phyloP scores from a whole-genome alignment of 176 grass and related monocot species.

The Carex kokanica region DNA sequence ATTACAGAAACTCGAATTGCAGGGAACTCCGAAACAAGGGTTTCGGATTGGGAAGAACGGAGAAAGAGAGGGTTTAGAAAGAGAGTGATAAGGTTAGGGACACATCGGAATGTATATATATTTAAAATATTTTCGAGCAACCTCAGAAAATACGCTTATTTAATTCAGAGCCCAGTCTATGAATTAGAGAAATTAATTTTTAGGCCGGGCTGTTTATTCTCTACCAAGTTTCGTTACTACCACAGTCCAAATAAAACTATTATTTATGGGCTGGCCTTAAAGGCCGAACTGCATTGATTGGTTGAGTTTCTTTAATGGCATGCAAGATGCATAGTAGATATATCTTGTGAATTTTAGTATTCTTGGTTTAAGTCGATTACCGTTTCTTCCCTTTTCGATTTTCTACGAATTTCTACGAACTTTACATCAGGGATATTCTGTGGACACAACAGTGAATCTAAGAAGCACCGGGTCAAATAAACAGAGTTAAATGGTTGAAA shows the following conservation, averaged over 20 bases:
- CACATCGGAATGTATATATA: background rate
- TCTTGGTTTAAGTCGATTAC: no score
- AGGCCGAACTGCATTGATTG: background rate
- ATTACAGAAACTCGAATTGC: background rate
- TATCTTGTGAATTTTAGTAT: background rate
- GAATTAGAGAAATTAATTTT: no score
- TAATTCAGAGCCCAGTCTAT: background rate
- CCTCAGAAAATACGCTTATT: background rate
- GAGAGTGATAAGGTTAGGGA: constrained; percentile 11
- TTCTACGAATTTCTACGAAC: no score
- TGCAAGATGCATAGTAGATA: no score
- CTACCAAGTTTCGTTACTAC: no score
- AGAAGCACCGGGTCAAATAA: no score
- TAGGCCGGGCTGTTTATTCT: no score
- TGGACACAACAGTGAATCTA: no score
- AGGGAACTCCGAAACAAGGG: background rate
- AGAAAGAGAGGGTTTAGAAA: background rate
- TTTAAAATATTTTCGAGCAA: background rate
- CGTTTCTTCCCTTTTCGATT: no score
- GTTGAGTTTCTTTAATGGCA: background rate
- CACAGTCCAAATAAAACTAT: background rate
- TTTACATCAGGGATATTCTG: no score
- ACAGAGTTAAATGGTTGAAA: no score
- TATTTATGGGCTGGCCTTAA: background rate
- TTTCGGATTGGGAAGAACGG: background rate